Base-by-base conservation (phyloP, 805 yeast genomes). In the Candida yuanshanica region DNA sequence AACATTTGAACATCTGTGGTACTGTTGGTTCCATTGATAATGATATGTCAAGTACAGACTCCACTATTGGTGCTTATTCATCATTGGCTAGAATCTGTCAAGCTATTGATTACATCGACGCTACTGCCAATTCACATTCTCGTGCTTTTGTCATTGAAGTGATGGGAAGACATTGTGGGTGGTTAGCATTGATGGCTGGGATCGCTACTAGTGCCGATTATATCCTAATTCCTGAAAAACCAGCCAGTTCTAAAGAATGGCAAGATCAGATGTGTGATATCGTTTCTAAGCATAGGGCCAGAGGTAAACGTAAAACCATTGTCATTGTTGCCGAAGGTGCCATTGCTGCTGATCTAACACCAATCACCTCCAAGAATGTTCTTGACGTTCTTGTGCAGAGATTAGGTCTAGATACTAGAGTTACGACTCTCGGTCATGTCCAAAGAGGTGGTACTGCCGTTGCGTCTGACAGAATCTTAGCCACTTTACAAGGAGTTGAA, bases 141-240 rank as follows among this genome's bases (percentile, higher is more conserved):
- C 68, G 95, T 58, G 93, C 91, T 4, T 84, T 84, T 55, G 86
- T 84, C 32, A 79, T 84, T 33, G 95, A 84, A 65, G 95, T 84
- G 16, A 84, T 84, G 95, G 95, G 95, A 45, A 73, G 95, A 63
- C 89, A 84, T 60, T 84, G 95, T 68, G 95, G 95, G 48, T 84
- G 95, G 95, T 70, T 84, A 48, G 91, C 85, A 1, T 66, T 84
- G 47, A 78, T 83, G 83, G 80, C 91, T 14, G 95, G 93, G 49
- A 70, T 84, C 45, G 75, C 88, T 12, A 79, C 88, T 13, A 78
- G 89, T 48, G 91, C 95, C 3, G 95, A 84, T 61, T 84, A 75
- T 53, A 80, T 84, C 36, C 77, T 84, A 54, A 83, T 84, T 48
- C 95, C 95, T 14, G 95, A 84, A 62, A 75, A 77, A 51, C 91